phyloP scores from a whole-genome alignment of 2,329 filamentous ascomycete species.

The Pestalotiopsis fici region DNA sequence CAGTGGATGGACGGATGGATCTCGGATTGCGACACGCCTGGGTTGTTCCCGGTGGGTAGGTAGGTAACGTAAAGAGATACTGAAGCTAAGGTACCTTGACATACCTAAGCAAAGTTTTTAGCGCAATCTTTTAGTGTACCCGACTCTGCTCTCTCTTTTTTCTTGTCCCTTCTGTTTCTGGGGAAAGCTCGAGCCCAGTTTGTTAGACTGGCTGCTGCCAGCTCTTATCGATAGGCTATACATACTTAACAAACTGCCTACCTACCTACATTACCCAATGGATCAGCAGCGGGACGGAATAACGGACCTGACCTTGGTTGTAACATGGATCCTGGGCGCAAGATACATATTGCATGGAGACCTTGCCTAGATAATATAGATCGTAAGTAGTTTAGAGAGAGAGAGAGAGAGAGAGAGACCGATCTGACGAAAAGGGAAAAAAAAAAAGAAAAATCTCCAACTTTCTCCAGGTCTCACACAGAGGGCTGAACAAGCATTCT shows the following conservation, averaged over 20 bases:
- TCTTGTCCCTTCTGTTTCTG: neutral
- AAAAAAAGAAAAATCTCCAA: no score
- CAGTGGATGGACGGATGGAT: neutral
- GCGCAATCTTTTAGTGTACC: neutral
- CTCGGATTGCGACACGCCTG: neutral
- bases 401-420: no score
- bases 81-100: neutral
- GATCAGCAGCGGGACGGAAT: neutral
- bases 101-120: neutral
- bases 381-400: no score
- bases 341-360: no score
- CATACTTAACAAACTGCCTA: neutral
- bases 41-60: neutral
- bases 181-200: neutral
- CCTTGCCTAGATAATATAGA: no score
- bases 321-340: no score
- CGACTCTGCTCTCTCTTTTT: no score
- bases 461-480: no score
- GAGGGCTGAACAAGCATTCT: no score
- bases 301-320: neutral
- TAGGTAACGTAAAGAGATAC: neutral
- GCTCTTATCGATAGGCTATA: neutral
- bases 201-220: neutral
- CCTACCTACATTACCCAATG: neutral
- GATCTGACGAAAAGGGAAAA: no score